phyloP scores from a whole-genome alignment of 176 grass and related monocot genomes.

The Canna indica region DNA sequence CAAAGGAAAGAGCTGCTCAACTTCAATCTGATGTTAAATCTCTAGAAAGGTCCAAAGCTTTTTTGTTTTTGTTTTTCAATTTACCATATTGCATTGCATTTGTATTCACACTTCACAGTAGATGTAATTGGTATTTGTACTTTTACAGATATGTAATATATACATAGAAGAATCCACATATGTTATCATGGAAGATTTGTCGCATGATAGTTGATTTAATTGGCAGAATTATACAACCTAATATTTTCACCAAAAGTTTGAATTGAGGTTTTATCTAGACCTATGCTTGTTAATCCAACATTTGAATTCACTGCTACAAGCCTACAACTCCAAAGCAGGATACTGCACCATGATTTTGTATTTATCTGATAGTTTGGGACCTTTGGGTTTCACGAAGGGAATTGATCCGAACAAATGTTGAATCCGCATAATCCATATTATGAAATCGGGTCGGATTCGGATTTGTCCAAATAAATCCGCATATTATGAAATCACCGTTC shows the following conservation, averaged over 20 bases:
- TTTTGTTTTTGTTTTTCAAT: not conserved
- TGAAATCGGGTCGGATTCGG: too few species aligned
- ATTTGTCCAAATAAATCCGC: too few species aligned
- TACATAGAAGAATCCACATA: not conserved
- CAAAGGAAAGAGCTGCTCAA: conserved; percentile 68
- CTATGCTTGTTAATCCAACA: not conserved
- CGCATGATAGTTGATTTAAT: not conserved
- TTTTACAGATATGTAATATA: not conserved
- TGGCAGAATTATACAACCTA: not conserved
- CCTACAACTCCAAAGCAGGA: not conserved
- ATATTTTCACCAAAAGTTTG: not conserved
- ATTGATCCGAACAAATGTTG: too few species aligned
- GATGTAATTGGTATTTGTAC: too few species aligned
- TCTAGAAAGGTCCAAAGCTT: conserved; percentile 51
- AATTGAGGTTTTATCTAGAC: not conserved
- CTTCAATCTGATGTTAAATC: conserved; percentile 71
- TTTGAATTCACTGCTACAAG: not conserved
- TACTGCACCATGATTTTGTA: too few species aligned
- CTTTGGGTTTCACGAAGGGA: too few species aligned
- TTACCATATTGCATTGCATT: not conserved
- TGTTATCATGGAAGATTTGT: not conserved
- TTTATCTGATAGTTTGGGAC: too few species aligned
- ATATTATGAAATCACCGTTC: too few species aligned
- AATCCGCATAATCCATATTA: too few species aligned
- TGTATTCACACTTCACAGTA: too few species aligned